These are phyloP conservation scores for Magnolia changhungtana DNA, from an alignment of 164 flowering plant species.

Conservation along the genomic window DNA sequence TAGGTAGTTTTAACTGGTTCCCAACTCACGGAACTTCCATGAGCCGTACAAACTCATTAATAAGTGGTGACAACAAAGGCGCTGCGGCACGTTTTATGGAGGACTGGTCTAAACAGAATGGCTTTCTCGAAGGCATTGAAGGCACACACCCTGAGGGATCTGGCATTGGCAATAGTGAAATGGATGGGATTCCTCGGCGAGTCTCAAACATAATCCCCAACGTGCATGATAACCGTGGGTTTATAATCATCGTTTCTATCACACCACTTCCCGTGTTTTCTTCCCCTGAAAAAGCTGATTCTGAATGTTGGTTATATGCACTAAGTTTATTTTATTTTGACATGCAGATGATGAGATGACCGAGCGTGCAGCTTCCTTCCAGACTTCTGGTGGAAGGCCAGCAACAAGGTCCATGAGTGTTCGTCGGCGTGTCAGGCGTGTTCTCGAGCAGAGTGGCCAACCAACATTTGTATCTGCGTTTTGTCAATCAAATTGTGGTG, in stretches of 20 bases:
- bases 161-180: conserved; percentile 6
- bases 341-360: conserved; percentile 65
- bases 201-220: conserved; percentile 60
- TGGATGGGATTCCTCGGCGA: conserved; percentile 50
- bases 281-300: background rate
- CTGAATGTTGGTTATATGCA: background rate
- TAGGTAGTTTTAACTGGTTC: conserved; percentile 98
- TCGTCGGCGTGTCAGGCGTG: conserved; percentile 66
- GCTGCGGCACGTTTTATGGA: conserved; percentile 99
- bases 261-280: background rate
- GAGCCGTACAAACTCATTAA: conserved; percentile 92
- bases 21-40: conserved; percentile 99
- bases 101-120: conserved; percentile 80
- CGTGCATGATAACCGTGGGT: conserved; percentile 53
- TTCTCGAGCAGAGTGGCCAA: conserved; percentile 52
- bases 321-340: background rate
- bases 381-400: conserved; percentile 60
- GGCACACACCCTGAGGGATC: conserved; percentile 17
- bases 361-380: conserved; percentile 78
- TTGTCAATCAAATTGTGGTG: conserved; percentile 97
- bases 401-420: conserved; percentile 60
- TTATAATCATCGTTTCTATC: background rate
- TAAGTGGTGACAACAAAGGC: conserved; percentile 99
- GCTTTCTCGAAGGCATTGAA: conserved; percentile 17
- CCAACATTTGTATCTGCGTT: conserved; percentile 92